Evolutionary conservation across 1,284 basidiomycete genomes (phyloP).

Genomic region (Microbotryomycetes sp.): DNA sequence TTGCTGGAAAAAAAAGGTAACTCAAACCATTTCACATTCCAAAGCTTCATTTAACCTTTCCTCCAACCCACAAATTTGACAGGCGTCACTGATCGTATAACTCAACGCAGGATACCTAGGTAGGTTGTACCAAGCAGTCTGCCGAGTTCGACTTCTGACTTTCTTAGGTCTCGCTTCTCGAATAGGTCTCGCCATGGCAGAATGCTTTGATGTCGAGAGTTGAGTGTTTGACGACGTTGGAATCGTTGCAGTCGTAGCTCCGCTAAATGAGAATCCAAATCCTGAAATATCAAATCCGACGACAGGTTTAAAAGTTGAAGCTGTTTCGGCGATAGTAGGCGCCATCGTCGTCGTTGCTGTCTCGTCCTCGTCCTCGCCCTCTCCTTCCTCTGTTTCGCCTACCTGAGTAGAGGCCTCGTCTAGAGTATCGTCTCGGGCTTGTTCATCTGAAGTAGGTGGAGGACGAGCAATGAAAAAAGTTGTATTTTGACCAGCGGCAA

Average conservation of each 20-base stretch:
- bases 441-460: conserved; percentile 18
- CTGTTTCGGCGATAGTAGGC: conserved; percentile 43
- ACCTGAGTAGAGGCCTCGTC: neutral
- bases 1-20: conserved; percentile 17
- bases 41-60: conserved; percentile 61
- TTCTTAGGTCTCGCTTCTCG: neutral
- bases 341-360: neutral
- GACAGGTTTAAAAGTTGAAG: conserved; percentile 50
- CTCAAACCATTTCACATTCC: conserved; percentile 80
- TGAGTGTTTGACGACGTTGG: neutral
- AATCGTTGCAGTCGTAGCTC: neutral
- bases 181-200: neutral
- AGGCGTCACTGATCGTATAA: conserved; percentile 57
- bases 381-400: neutral
- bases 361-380: neutral
- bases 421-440: too few species aligned
- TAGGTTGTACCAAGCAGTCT: conserved; percentile 48
- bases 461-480: conserved; percentile 61
- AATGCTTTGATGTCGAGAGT: neutral
- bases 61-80: conserved; percentile 64
- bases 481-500: conserved; percentile 78
- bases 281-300: conserved; percentile 24
- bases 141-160: conserved; percentile 15
- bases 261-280: conserved; percentile 28
- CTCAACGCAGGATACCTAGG: conserved; percentile 67